These are phyloP conservation scores for Vicia sativa DNA, from an alignment of 306 rosid genomes.

Conservation along the genomic window DNA sequence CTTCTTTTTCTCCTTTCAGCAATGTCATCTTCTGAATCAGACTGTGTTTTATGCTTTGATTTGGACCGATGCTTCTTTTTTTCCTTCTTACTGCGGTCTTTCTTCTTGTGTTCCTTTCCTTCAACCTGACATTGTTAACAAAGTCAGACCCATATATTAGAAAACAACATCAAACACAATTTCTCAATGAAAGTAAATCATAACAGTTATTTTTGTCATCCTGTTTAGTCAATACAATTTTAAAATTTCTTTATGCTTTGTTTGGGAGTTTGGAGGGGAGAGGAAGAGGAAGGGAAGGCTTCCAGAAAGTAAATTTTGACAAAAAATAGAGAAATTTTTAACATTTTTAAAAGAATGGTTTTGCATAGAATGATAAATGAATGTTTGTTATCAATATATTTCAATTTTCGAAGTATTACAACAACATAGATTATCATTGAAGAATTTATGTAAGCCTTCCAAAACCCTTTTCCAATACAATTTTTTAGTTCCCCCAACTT, in stretches of 20 bases:
- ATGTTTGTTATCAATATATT: too few relatives aligned
- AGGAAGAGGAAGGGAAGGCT: too few relatives aligned
- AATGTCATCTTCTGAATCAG: constrained; percentile 56
- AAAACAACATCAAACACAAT: constrained; percentile 30
- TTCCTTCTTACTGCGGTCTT: constrained; percentile 54
- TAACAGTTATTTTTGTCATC: constrained; percentile 24
- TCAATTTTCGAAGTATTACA: too few relatives aligned
- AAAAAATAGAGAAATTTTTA: too few relatives aligned
- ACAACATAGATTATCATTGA: too few relatives aligned
- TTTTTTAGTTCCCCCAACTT: too few relatives aligned
- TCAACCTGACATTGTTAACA: constrained; percentile 50
- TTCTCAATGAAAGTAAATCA: constrained; percentile 10
- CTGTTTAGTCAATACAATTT: background rate
- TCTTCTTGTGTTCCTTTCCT: constrained; percentile 51
- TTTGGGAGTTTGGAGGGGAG: too few relatives aligned
- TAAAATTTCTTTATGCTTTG: background rate
- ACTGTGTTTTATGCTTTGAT: constrained; percentile 51
- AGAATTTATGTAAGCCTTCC: too few relatives aligned
- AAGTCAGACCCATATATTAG: constrained; percentile 1
- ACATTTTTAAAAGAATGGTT: too few relatives aligned
- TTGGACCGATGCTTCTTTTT: constrained; percentile 57
- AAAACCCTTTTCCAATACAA: too few relatives aligned
- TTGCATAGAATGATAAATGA: too few relatives aligned
- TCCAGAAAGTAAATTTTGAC: too few relatives aligned
- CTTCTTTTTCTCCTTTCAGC: constrained; percentile 51